phyloP scores from a whole-genome alignment of 208 protist genomes.

The Strigomonas culicis region DNA sequence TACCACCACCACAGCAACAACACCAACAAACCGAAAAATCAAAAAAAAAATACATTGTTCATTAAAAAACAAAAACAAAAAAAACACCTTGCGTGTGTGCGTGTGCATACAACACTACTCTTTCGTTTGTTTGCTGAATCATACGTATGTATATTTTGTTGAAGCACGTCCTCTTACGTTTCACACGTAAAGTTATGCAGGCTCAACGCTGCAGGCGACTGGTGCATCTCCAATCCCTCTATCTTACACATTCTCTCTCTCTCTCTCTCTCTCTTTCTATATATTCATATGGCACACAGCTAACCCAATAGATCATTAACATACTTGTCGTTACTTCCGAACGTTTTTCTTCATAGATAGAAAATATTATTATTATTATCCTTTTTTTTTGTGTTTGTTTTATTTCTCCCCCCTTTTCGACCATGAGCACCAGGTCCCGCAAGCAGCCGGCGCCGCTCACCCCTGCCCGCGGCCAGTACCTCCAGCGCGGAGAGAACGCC shows the following conservation, averaged over 20 bases:
- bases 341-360: background rate
- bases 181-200: too few relatives aligned
- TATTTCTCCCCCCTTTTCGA: background rate
- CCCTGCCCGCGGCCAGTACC: background rate
- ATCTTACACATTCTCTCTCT: too few relatives aligned
- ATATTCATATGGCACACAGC: too few relatives aligned
- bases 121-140: background rate
- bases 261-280: too few relatives aligned
- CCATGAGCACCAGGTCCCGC: background rate
- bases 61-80: background rate
- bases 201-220: too few relatives aligned
- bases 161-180: too few relatives aligned
- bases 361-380: background rate
- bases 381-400: background rate
- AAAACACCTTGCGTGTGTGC: background rate
- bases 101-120: background rate
- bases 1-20: background rate
- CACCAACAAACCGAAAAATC: background rate
- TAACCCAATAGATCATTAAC: too few relatives aligned
- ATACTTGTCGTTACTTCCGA: too few relatives aligned
- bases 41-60: slow-evolving; percentile 1
- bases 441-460: background rate
- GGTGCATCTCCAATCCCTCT: too few relatives aligned
- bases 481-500: slow-evolving; percentile 15
- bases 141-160: too few relatives aligned